Evolutionary conservation across 2,329 filamentous ascomycete species (phyloP), one percentile per base, ranked within the genome.

Genomic region (Colletotrichum trifolii): DNA sequence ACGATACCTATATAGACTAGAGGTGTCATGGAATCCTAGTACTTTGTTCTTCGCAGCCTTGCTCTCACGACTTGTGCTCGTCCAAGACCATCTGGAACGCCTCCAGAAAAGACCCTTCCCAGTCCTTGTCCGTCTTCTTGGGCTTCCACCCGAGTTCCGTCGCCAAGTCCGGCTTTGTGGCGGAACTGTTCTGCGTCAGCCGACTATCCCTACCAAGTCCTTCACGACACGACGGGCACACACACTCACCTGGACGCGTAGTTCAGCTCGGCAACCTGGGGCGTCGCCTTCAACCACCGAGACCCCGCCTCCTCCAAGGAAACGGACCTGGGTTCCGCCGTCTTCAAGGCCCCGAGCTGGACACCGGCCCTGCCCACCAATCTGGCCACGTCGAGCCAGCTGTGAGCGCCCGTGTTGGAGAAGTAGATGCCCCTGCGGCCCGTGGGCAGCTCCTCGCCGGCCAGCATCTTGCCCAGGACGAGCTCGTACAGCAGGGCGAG

Each of bases 401-500:
- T 73, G 66, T 80, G 75, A 4, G 70, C 71, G 0, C 79, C 80
- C 1, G 76, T 79, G 8, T 75, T 76, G 12, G 73, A 73, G 68
- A 84, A 85, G 60, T 79, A 78, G 52, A 80, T 79, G 0, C 76
- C 81, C 55, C 73, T 70, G 64, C 76, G 77, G 0, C 78, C 79
- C 3, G 52, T 70, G 1, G 76, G 79, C 10, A 80, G 66, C 3
- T 71, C 66, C 11, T 74, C 69, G 1, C 72, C 72, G 1, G 71
- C 70, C 6, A 82, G 59, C 2, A 78, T 71, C 9, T 73, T 73
- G 8, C 61, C 42, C 0, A 82, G 65, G 0, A 83, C 46, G 1
- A 80, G 58, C 47, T 76, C 74, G 68, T 81, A 85, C 2, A 85
- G 67, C 0, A 72, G 69, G 0, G 76, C 76, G 7, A 84, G 72